Evolutionary conservation across 345 rosid genomes (phyloP).

Genomic region (Alliaria petiolata): DNA sequence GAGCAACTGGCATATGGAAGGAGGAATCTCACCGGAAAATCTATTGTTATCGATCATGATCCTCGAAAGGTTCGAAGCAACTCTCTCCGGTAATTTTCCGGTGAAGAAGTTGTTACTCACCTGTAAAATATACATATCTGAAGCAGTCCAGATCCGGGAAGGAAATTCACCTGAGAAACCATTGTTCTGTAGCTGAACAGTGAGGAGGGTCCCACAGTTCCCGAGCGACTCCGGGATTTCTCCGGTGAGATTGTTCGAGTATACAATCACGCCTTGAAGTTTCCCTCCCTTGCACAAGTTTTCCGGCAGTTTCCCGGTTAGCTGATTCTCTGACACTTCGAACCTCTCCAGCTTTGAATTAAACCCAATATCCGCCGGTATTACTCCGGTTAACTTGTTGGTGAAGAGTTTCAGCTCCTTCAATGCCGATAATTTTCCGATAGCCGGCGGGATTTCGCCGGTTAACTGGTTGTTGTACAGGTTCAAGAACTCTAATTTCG

Average conservation of each 20-base stretch:
- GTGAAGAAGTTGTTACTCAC: slow-evolving; percentile 64
- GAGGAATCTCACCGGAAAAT: slow-evolving; percentile 68
- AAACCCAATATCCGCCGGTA: slow-evolving; percentile 70
- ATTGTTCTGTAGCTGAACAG: slow-evolving; percentile 67
- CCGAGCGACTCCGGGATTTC: slow-evolving; percentile 63
- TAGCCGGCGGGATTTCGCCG: slow-evolving; percentile 52
- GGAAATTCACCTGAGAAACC: slow-evolving; percentile 80
- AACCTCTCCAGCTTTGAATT: slow-evolving; percentile 56
- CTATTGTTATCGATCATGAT: slow-evolving; percentile 63
- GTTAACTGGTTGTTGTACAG: slow-evolving; percentile 49
- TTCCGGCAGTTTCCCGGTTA: slow-evolving; percentile 65
- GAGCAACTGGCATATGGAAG: too few species aligned
- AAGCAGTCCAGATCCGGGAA: slow-evolving; percentile 54
- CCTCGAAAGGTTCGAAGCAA: slow-evolving; percentile 65
- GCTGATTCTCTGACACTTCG: slow-evolving; percentile 56
- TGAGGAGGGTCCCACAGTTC: slow-evolving; percentile 44
- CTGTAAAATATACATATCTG: slow-evolving; percentile 45
- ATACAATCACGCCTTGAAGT: slow-evolving; percentile 58
- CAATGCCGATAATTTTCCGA: slow-evolving; percentile 52
- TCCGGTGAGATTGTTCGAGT: slow-evolving; percentile 60
- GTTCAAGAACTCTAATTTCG: slow-evolving; percentile 36
- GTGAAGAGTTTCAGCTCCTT: slow-evolving; percentile 37
- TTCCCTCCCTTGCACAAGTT: slow-evolving; percentile 64
- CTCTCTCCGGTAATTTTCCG: slow-evolving; percentile 55
- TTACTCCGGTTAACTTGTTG: slow-evolving; percentile 58